Conservation (phyloP, 2,329 filamentous ascomycete genomes). For the Talaromyces sp. region DNA sequence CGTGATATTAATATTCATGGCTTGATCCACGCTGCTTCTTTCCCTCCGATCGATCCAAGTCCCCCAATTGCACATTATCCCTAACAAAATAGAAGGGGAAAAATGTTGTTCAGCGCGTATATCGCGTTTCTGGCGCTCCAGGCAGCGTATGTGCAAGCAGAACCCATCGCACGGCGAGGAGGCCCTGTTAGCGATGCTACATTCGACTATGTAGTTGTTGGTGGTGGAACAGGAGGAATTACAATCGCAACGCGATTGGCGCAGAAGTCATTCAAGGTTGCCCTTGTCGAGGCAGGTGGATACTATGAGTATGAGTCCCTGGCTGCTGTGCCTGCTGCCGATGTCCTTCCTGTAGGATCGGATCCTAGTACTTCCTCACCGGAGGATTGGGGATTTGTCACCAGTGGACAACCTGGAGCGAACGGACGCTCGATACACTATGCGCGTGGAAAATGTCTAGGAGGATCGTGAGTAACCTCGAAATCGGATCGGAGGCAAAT, state of each 20-base stretch:
- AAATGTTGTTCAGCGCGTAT: conserved; percentile 8
- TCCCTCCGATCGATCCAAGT: not conserved
- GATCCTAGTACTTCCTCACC: conserved; percentile 19
- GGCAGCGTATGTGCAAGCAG: not conserved
- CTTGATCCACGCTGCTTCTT: not conserved
- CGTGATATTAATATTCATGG: not conserved
- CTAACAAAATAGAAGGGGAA: not conserved
- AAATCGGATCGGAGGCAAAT: no score
- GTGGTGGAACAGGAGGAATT: conserved; percentile 30
- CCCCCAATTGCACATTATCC: not conserved
- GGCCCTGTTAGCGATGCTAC: conserved; percentile 7
- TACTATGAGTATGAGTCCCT: conserved; percentile 30
- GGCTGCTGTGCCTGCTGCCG: conserved; percentile 22
- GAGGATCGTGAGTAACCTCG: conserved; percentile 25
- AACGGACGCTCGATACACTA: conserved; percentile 30
- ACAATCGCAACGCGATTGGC: conserved; percentile 30
- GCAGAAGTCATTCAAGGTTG: conserved; percentile 25
- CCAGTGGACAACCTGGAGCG: conserved; percentile 22
- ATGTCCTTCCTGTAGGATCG: conserved; percentile 24
- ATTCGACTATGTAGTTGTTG: conserved; percentile 33
- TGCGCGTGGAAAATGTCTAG: conserved; percentile 32
- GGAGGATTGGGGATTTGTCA: conserved; percentile 32
- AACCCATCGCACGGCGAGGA: not conserved
- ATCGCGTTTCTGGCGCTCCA: conserved; percentile 13
- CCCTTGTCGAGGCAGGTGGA: conserved; percentile 33